Conservation (phyloP, 495 filamentous ascomycete genomes). For the Talaromyces thailandensis region DNA sequence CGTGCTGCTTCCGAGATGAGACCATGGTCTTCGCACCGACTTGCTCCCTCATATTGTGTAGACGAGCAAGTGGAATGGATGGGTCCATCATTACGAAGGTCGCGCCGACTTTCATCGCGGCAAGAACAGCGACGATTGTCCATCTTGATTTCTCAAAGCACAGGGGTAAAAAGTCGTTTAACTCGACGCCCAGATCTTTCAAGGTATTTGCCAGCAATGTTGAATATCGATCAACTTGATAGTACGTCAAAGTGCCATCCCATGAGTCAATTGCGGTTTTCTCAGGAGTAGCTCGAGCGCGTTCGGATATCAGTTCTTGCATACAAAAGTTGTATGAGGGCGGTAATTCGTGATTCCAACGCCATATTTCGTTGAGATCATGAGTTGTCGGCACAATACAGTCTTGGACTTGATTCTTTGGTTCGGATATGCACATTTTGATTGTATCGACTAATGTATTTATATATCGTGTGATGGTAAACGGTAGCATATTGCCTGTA, state of each 20-base stretch:
- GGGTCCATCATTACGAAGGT: constrained; percentile 32
- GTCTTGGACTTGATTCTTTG: constrained; percentile 14
- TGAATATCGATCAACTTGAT: constrained; percentile 29
- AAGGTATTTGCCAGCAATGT: constrained; percentile 20
- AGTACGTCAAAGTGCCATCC: constrained; percentile 39
- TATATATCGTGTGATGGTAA: constrained; percentile 22
- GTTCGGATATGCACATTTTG: constrained; percentile 16
- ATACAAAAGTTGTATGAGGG: constrained; percentile 29
- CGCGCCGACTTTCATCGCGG: constrained; percentile 32
- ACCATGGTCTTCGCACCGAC: constrained; percentile 25
- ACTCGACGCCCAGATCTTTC: constrained; percentile 17
- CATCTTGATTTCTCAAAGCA: constrained; percentile 42
- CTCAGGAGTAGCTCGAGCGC: constrained; percentile 21
- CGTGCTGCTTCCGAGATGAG: constrained; percentile 19
- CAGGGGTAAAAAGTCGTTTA: constrained; percentile 27
- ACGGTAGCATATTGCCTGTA: constrained; percentile 20
- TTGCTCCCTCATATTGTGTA: constrained; percentile 27
- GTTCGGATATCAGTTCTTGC: constrained; percentile 35
- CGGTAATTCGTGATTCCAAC: constrained; percentile 24
- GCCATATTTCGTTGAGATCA: constrained; percentile 25
- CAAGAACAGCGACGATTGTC: constrained; percentile 35
- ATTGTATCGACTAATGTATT: constrained; percentile 23
- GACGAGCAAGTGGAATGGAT: constrained; percentile 26
- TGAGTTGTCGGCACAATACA: constrained; percentile 16
- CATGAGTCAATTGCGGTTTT: constrained; percentile 34